Base-by-base conservation (phyloP, 2,329 filamentous ascomycete species). In the Botryotinia convoluta region DNA sequence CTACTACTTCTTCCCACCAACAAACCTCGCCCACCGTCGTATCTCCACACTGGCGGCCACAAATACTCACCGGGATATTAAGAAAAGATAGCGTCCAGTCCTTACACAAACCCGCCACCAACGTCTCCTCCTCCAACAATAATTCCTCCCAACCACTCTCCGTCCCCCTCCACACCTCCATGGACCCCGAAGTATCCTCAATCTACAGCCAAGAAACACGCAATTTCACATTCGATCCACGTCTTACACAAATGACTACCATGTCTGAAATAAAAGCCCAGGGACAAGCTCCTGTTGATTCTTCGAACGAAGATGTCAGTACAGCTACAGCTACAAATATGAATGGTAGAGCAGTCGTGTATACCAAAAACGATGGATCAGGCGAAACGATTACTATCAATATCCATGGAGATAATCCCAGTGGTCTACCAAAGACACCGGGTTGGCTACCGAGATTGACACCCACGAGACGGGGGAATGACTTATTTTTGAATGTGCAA, bases 361-460 rank as follows among this genome's bases (percentile, higher is more conserved):
- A 57, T 20, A 32, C 20, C 14, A 22, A 45, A 26, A 9, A 44
- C n/a, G 45, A 72, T n/a, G 70, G 61, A 12, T 45, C 60, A 1
- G 35, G n/a, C 1, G 48, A 72, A 26, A n/a, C 18, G 1, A 44
- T 68, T 14, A 35, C 26, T 20, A 65, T 44, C 4, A 54, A 44
- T 20, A 67, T n/a, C 26, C 20, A 57, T n/a, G 29, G 9, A 8
- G 10, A 68, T 22, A 29, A 57, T 32, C 9, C 48, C 10, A 9
- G 4, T 20, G 29, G 51, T 45, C 18, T 70, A 54, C 85, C 86
- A 0, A 81, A 80, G 51, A 87, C 86, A 54, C 89, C 89, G 0
- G 85, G 85, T 1, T 91, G 90, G 89, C 84, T 89, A 76, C 90
- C 90, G 4, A 87, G 86, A 76, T 78, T 93, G 77, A 93, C 91